Evolutionary conservation across 768 basidiomycete species (phyloP).

Genomic region (Tricholoma terreum): DNA sequence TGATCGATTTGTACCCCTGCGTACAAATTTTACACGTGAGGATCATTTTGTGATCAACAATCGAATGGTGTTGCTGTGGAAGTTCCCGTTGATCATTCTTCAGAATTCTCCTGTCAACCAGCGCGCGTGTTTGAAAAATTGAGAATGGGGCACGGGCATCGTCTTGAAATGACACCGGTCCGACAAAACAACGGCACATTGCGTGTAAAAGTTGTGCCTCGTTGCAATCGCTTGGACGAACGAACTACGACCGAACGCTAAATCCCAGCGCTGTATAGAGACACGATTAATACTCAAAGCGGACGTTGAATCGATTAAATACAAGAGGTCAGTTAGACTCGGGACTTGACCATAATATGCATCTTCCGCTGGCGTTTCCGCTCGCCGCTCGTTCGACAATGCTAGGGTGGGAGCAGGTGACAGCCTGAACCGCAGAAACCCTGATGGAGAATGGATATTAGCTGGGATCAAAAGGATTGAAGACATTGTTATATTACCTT

Average conservation of each 20-base stretch:
- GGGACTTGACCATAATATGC: conserved; percentile 76
- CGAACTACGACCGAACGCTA: no score
- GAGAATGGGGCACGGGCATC: no score
- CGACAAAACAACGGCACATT: no score
- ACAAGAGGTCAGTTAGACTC: background rate
- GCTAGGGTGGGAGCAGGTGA: conserved; percentile 82
- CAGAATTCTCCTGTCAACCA: no score
- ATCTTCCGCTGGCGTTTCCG: conserved; percentile 77
- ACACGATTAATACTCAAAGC: no score
- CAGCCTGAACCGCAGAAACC: conserved; percentile 83
- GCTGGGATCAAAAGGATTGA: conserved; percentile 2
- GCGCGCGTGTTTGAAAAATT: no score
- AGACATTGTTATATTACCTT: conserved; percentile 36
- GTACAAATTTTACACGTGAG: no score
- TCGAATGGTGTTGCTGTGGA: no score
- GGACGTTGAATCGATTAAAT: background rate
- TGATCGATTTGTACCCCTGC: no score
- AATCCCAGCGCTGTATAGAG: background rate
- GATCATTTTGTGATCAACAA: no score
- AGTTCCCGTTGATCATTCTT: no score
- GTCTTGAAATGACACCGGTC: no score
- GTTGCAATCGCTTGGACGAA: background rate
- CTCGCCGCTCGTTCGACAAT: conserved; percentile 71
- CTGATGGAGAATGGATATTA: conserved; percentile 30
- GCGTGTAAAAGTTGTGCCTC: background rate